Evolutionary conservation across 2,329 filamentous ascomycete species (phyloP), one percentile per base, ranked within the genome.

Genomic region (Ophiostoma perfectum): DNA sequence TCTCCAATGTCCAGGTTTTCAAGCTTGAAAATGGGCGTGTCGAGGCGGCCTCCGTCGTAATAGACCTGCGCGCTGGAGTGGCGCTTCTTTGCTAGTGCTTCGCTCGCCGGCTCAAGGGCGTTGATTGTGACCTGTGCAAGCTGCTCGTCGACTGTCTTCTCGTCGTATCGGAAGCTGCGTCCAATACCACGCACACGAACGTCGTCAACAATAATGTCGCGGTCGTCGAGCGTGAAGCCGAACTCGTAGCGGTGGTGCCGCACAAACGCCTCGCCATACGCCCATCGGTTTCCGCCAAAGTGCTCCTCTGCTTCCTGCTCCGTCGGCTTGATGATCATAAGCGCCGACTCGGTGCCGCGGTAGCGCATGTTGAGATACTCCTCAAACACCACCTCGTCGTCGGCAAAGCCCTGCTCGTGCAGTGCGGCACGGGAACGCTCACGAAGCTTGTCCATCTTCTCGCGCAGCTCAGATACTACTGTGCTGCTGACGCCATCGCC

Each of bases 341-440:
- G 83, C 0, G 93, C 91, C 7, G 92, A 96, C 76, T 97, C 93
- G 0, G 93, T 97, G 11, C 93, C 93, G 47, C 92, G 86, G 75
- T 97, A 97, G 69, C 93, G 84, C 89, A 97, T 93, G 76, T 97
- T 97, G 68, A 98, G 85, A 75, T 97, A 97, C 75, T 96, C 91
- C 76, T 97, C 93, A 74, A 94, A 96, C 0, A 88, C 83, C 38
- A 97, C 91, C 44, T 91, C 87, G 5, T 85, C 80, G 60, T 90
- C 86, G 1, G 83, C 81, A 75, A 97, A 97, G 0, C 93, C 93
- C 78, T 97, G 93, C 2, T 90, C 88, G 36, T 82, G 81, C 4
- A 97, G 80, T 0, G 87, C 86, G 18, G 82, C 80, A 0, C 81
- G 84, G 0, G 92, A 93, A 75, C 89, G 92, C n/a, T 85, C 82